These are phyloP conservation scores for Cladosporium sp. DNA, from an alignment of 2,329 filamentous ascomycete species.

Conservation along the genomic window DNA sequence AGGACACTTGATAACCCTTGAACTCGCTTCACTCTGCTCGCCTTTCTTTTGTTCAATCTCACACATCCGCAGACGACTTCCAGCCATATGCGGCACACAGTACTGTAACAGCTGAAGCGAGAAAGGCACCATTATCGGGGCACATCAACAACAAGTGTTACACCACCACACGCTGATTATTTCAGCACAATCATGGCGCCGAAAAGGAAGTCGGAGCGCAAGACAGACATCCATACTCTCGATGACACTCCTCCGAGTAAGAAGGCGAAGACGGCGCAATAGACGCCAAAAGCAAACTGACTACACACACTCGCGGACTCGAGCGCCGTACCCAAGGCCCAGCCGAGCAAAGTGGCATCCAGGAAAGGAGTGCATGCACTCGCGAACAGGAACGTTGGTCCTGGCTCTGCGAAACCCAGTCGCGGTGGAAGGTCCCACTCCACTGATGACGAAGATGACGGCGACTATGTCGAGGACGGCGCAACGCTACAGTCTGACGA, in stretches of 20 bases:
- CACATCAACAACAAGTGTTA: not conserved
- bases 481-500: not conserved
- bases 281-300: not conserved
- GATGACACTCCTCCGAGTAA: not conserved
- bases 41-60: not conserved
- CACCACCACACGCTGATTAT: not conserved
- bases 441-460: not conserved
- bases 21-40: not conserved
- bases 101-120: not conserved
- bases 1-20: not conserved
- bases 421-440: not conserved
- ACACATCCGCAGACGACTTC: not conserved
- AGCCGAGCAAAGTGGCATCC: not conserved
- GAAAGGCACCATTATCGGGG: not conserved
- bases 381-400: not conserved
- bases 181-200: not conserved
- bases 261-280: not conserved
- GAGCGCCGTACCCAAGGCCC: not conserved
- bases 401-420: not conserved
- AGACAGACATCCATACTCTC: not conserved
- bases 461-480: not conserved
- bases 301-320: not conserved
- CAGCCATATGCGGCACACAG: not conserved
- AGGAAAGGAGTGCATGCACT: not conserved
- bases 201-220: not conserved